Evolutionary conservation across 139 green algal genomes (phyloP).

Genomic region (Chlamydomonas sphaeroides): DNA sequence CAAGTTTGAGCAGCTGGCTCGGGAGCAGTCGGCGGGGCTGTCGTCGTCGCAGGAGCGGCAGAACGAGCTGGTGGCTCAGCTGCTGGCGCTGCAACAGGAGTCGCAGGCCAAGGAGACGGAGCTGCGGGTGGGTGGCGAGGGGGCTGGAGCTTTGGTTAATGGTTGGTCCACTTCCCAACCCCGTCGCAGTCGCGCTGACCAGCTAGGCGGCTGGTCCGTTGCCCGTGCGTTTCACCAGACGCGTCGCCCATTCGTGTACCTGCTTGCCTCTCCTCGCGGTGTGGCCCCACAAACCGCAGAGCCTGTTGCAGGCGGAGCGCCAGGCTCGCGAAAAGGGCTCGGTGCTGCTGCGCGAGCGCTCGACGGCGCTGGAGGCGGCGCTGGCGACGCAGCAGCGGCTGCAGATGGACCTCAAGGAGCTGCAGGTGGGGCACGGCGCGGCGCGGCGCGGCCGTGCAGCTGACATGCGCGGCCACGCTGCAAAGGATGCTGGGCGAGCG

Average conservation of each 20-base stretch:
- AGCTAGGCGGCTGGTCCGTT: too few species aligned
- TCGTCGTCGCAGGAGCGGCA: constrained; percentile 18
- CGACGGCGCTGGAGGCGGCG: constrained; percentile 1
- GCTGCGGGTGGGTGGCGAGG: constrained; percentile 4
- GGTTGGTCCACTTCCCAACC: too few species aligned
- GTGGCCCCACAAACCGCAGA: neutral
- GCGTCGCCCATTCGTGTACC: too few species aligned
- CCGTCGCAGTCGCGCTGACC: too few species aligned
- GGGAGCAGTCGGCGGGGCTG: neutral
- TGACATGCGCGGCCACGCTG: too few species aligned
- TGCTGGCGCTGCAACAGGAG: constrained; percentile 39
- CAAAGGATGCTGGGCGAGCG: too few species aligned
- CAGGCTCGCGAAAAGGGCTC: constrained; percentile 9
- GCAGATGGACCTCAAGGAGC: constrained; percentile 30
- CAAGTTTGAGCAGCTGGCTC: neutral
- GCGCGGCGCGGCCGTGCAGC: neutral
- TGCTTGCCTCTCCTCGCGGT: too few species aligned
- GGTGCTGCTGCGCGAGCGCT: constrained; percentile 11
- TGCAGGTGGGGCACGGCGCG: neutral
- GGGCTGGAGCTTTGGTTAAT: too few species aligned
- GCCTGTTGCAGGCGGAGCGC: constrained; percentile 11
- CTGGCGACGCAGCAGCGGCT: constrained; percentile 32
- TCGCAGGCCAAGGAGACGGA: constrained; percentile 18
- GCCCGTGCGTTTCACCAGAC: too few species aligned
- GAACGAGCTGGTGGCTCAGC: constrained; percentile 15